These are phyloP conservation scores for Acanthamoeba lenticulata DNA, from an alignment of 208 protist genomes.

Conservation along the genomic window DNA sequence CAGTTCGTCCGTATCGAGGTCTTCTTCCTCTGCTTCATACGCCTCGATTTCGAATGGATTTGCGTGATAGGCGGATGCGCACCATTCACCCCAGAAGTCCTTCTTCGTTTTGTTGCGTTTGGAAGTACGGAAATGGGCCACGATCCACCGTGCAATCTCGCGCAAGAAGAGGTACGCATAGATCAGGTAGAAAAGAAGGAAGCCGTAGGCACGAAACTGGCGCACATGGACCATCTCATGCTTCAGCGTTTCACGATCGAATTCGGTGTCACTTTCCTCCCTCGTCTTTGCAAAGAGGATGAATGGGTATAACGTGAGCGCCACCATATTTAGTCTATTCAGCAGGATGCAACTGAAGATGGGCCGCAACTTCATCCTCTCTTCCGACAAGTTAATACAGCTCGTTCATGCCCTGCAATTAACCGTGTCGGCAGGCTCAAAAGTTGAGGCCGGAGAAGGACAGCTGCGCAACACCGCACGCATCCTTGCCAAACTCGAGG, in stretches of 20 bases:
- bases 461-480: not conserved
- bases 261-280: not conserved
- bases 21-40: not conserved
- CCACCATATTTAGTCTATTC: not conserved
- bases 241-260: slow-evolving; percentile 39
- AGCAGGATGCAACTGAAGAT: slow-evolving; percentile 3
- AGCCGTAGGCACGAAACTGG: not conserved
- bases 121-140: not conserved
- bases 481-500: not conserved
- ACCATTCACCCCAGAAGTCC: not conserved
- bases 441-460: not conserved
- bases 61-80: not conserved
- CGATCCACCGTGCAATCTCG: not conserved
- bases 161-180: not conserved
- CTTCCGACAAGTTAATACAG: not conserved
- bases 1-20: not conserved
- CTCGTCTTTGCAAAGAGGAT: slow-evolving; percentile 41
- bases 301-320: slow-evolving; percentile 43
- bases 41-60: slow-evolving; percentile 41
- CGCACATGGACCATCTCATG: slow-evolving; percentile 45
- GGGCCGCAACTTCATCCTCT: not conserved
- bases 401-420: no score
- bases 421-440: not conserved
- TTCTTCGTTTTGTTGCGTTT: not conserved
- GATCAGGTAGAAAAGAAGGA: not conserved